A percentile compares a stretch with the other conserved stretches of the same genome.
phyloP scores from a whole-genome alignment of 2,329 filamentous ascomycete species.

The Fusarium compactum region DNA sequence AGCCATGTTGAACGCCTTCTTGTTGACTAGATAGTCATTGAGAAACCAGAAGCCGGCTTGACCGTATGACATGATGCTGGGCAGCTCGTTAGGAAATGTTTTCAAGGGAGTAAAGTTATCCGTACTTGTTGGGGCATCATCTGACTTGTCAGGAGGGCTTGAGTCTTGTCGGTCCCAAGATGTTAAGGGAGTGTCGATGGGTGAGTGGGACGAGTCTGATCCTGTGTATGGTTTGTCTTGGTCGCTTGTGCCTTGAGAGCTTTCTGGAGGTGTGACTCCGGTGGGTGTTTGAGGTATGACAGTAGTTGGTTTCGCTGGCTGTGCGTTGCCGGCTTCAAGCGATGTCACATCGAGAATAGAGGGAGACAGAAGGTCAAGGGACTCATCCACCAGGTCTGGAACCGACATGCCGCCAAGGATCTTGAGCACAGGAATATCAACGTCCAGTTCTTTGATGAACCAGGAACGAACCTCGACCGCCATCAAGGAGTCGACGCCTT shows the following conservation, averaged over 20 bases:
- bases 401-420: background rate
- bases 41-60: slow-evolving; percentile 59
- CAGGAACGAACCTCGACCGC: slow-evolving; percentile 10
- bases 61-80: slow-evolving; percentile 51
- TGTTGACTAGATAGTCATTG: slow-evolving; percentile 50
- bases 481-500: background rate
- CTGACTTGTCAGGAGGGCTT: background rate
- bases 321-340: background rate
- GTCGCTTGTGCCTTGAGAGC: background rate
- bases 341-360: background rate
- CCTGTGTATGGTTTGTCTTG: background rate
- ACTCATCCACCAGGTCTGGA: background rate
- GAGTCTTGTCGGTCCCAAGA: background rate
- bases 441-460: slow-evolving; percentile 10
- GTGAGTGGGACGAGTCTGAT: background rate
- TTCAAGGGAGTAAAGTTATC: background rate
- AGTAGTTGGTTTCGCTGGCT: background rate
- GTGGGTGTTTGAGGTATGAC: background rate
- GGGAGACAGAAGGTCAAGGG: background rate
- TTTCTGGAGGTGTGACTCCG: background rate
- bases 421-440: slow-evolving; percentile 11
- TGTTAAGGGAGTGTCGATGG: background rate
- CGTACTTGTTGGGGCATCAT: background rate
- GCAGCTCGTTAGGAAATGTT: background rate
- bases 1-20: slow-evolving; percentile 54